Evolutionary conservation across 768 basidiomycete genomes (phyloP).

Genomic region (Termitomyces titanicus): DNA sequence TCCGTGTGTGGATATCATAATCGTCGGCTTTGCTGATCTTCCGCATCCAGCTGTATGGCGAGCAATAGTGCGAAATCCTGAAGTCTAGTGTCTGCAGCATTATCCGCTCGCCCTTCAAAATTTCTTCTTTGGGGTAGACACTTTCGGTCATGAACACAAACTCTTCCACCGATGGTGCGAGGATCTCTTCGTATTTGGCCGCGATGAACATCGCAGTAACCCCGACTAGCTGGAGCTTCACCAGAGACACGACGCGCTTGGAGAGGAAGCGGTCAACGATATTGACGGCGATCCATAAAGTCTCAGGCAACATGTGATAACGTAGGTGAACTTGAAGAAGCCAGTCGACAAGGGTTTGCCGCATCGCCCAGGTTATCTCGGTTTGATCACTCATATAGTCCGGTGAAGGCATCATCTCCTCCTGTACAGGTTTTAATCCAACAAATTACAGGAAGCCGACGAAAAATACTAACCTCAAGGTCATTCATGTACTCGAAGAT

Average conservation of each 20-base stretch:
- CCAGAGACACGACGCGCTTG: slow-evolving; percentile 80
- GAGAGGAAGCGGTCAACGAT: slow-evolving; percentile 92
- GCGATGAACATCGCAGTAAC: slow-evolving; percentile 99
- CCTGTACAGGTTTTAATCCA: slow-evolving; percentile 41
- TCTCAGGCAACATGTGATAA: slow-evolving; percentile 99
- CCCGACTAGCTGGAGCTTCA: slow-evolving; percentile 94
- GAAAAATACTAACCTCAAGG: slow-evolving; percentile 65
- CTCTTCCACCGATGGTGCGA: slow-evolving; percentile 96
- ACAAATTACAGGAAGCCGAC: background rate
- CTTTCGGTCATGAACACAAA: slow-evolving; percentile 98
- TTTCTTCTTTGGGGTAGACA: slow-evolving; percentile 91
- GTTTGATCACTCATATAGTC: slow-evolving; percentile 93
- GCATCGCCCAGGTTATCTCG: slow-evolving; percentile 93
- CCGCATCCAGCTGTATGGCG: slow-evolving; percentile 98
- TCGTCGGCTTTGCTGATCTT: slow-evolving; percentile 98
- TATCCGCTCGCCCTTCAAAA: slow-evolving; percentile 96
- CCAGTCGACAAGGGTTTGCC: slow-evolving; percentile 97
- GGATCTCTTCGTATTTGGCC: slow-evolving; percentile 98
- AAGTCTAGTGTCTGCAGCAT: slow-evolving; percentile 95
- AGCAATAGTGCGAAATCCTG: slow-evolving; percentile 95
- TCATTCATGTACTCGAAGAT: slow-evolving; percentile 96
- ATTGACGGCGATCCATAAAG: slow-evolving; percentile 98
- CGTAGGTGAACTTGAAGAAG: slow-evolving; percentile 94
- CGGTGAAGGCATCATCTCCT: slow-evolving; percentile 84
- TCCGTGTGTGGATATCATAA: slow-evolving; percentile 97